Percentiles rank a stretch among this genome's conserved stretches.
These are phyloP conservation scores for Symbiodinium natans DNA, from an alignment of 73 alveolate genomes.

Conservation along the genomic window DNA sequence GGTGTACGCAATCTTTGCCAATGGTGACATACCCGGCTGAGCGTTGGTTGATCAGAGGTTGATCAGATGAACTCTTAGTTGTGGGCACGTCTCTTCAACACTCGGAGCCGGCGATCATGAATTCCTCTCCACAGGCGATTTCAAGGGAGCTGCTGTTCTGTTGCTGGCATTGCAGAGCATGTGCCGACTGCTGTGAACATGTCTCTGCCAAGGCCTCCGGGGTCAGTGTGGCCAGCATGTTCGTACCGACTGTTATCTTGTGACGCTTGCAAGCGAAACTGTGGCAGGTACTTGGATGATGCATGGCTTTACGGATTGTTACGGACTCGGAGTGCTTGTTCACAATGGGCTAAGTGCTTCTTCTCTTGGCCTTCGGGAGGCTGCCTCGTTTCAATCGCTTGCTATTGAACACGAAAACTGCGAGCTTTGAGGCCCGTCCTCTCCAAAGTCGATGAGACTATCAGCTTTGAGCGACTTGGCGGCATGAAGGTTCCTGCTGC, in stretches of 20 bases:
- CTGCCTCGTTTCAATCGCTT: no score
- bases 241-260: not conserved
- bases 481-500: not conserved
- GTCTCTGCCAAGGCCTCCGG: slow-evolving; percentile 4
- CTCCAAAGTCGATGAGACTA: slow-evolving; percentile 62
- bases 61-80: not conserved
- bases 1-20: slow-evolving; percentile 77
- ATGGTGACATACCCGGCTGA: slow-evolving; percentile 24
- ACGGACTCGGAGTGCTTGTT: no score
- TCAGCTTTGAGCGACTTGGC: slow-evolving; percentile 58
- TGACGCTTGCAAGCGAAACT: no score
- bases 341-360: no score
- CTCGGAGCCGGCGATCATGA: not conserved
- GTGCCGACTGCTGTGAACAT: no score
- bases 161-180: not conserved
- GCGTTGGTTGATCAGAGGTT: no score
- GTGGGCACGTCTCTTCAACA: not conserved
- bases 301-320: slow-evolving; percentile 57
- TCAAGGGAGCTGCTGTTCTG: not conserved
- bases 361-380: no score
- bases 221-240: not conserved
- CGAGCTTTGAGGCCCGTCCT: slow-evolving; percentile 69
- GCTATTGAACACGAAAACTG: no score
- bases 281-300: slow-evolving; percentile 81
- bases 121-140: not conserved